Evolutionary conservation across 305 asterid genomes (phyloP), one percentile per base, ranked within the genome.

Genomic region (Solanum chacoense): DNA sequence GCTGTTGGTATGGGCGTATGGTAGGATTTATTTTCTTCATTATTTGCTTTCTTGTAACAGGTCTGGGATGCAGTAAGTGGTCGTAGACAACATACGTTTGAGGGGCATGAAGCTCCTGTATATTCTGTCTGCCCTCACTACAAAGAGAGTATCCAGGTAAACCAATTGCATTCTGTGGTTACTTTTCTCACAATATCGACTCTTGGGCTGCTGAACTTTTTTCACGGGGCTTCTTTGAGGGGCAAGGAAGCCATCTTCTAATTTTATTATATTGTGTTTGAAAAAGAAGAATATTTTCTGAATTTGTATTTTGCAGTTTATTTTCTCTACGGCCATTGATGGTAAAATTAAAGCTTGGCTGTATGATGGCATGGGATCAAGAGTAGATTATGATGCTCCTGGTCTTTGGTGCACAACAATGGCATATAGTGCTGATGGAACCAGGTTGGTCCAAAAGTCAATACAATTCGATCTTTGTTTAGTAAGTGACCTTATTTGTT

Each of bases 341-440:
- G 98, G 98, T 77, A 96, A 95, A 94, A 96, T 96, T 90, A 96
- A 96, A 94, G 98, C 98, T 81, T 96, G 99, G 99, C 97, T 96
- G 75, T 96, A 95, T 92, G 98, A 96, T 90, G 94, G 98, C 65
- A 88, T 95, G 96, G 99, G 99, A 72, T 95, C 99, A 86, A 93
- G 99, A 90, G 99, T 95, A 80, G 98, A 96, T 93, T 96, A 96
- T 94, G 98, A 96, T 94, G 98, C 99, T 80, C 98, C 99, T 89
- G 99, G 98, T 84, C 98, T 88, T 90, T 95, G 98, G 98, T 96
- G 99, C 93, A 95, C 99, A 12, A 94, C 98, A 85, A 95, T 96
- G 99, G 97, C 98, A 84, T 95, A 95, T 87, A 96, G 98, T 92
- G 98, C 98, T 90, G 99, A 96, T 94, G 99, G 99, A 90, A 93